Evolutionary conservation across 2,329 filamentous ascomycete genomes (phyloP), one percentile per base, ranked within the genome.

Genomic region (Aspergillus sp.): DNA sequence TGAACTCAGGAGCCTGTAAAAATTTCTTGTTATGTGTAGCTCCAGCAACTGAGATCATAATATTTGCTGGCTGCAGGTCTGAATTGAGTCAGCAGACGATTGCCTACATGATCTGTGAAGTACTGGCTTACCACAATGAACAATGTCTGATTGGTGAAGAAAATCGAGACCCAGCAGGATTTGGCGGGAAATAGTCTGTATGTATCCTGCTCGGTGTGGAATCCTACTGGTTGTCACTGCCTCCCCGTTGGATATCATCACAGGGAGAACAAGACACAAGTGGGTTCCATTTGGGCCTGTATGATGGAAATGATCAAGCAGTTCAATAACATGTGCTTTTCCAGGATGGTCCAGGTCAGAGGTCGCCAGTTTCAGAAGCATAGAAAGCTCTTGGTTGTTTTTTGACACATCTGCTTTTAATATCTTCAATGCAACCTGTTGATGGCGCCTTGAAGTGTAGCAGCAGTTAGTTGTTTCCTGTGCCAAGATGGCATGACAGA

Each of bases 61-160:
- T 52, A 46, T 57, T 59, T 32, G 55, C 55, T 9, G 54, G 57
- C 43, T 59, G 51, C 41, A 57, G 45, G 33, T 57, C 54, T 59
- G 26, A 6, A 28, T 19, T 29, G 32, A 43, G 28, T 40, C 43
- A 46, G 12, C 10, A 46, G 5, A 36, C 26, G n/a, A n/a, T n/a
- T 27, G 29, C 41, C 26, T 39, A 41, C 33, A 41, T 35, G 41
- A n/a, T 10, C 7, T 36, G 19, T 29, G 27, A 12, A 7, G 28
- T 26, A 19, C 27, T 8, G 7, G 48, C 52, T 9, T 45, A 56
- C 56, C 54, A 26, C 52, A 49, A 52, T 58, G 53, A 39, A 54
- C 43, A 40, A 58, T 45, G 8, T 38, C 48, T 44, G 41, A 41
- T 7, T 9, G 7, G 42, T 56, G 54, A 44, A 58, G 45, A 39